Conservation (phyloP, 176 grass and related monocot genomes). For the Elaeis guineensis region DNA sequence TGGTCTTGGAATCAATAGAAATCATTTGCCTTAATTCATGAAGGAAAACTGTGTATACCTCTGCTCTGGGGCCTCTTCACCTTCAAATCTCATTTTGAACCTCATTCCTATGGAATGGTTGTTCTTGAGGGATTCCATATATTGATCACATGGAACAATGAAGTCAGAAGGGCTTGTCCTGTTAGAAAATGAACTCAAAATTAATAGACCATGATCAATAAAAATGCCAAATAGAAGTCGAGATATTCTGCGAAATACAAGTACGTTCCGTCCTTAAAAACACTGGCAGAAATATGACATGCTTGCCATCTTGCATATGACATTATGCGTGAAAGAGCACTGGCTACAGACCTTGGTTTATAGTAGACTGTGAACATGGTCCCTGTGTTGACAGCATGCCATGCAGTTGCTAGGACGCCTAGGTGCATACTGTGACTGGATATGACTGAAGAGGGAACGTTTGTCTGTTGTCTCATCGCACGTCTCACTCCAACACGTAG, state of each 20-base stretch:
- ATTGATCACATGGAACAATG: constrained; percentile 66
- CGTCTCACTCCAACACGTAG: constrained; percentile 86
- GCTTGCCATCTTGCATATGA: too few species aligned
- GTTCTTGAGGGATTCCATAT: constrained; percentile 58
- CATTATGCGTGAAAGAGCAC: neutral
- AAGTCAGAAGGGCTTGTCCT: constrained; percentile 93
- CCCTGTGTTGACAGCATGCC: constrained; percentile 87
- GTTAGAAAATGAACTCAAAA: constrained; percentile 6
- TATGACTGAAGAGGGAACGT: constrained; percentile 92
- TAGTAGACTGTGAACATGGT: constrained; percentile 97
- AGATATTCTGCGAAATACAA: too few species aligned
- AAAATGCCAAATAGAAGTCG: too few species aligned
- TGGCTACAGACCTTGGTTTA: constrained; percentile 63
- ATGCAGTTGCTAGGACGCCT: constrained; percentile 93
- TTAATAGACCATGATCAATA: too few species aligned
- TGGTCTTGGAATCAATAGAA: neutral
- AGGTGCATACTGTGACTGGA: constrained; percentile 99
- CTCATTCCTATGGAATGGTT: constrained; percentile 84
- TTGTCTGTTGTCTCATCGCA: constrained; percentile 87
- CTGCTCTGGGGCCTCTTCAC: constrained; percentile 93
- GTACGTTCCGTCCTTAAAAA: too few species aligned
- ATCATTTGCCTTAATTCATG: neutral
- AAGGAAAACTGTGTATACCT: constrained; percentile 33
- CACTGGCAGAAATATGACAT: too few species aligned
- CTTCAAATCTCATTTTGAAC: constrained; percentile 99